Evolutionary conservation across 768 basidiomycete genomes (phyloP).

Genomic region (Kwoniella dejecticola): DNA sequence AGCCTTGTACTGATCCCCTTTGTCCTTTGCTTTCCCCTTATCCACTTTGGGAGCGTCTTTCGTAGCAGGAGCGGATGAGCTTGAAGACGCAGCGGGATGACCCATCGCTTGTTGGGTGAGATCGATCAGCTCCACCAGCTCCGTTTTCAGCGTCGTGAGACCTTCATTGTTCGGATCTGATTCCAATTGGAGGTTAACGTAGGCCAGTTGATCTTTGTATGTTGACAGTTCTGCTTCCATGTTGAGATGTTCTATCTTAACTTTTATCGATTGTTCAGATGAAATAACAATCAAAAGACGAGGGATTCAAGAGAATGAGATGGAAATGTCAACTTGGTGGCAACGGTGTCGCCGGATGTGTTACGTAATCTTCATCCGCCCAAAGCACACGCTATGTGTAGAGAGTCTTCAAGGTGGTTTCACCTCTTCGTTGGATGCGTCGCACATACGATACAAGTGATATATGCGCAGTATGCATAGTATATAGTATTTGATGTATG

Average conservation of each 20-base stretch:
- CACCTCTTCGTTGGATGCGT: too few relatives aligned
- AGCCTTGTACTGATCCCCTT: conserved; percentile 42
- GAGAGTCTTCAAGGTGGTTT: too few relatives aligned
- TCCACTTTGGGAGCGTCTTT: neutral
- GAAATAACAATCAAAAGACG: too few relatives aligned
- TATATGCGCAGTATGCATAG: too few relatives aligned
- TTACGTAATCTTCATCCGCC: neutral
- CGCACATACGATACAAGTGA: too few relatives aligned
- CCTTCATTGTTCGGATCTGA: conserved; percentile 53
- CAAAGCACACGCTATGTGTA: too few relatives aligned
- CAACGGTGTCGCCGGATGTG: neutral
- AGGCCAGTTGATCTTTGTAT: conserved; percentile 54
- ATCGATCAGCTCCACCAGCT: conserved; percentile 54
- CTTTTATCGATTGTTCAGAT: too few relatives aligned
- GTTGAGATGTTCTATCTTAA: too few relatives aligned
- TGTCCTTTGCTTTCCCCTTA: conserved; percentile 42
- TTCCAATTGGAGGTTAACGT: conserved; percentile 54
- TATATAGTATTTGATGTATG: too few relatives aligned
- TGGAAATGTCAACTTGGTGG: neutral
- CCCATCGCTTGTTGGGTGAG: conserved; percentile 50
- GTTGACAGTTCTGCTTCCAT: conserved; percentile 55
- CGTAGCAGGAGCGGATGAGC: conserved; percentile 6
- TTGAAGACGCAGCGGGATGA: conserved; percentile 17
- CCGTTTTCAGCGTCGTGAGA: conserved; percentile 51
- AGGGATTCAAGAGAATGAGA: too few relatives aligned